phyloP scores from a whole-genome alignment of 2,329 filamentous ascomycete genomes.

The Trichoderma citrinoviride region DNA sequence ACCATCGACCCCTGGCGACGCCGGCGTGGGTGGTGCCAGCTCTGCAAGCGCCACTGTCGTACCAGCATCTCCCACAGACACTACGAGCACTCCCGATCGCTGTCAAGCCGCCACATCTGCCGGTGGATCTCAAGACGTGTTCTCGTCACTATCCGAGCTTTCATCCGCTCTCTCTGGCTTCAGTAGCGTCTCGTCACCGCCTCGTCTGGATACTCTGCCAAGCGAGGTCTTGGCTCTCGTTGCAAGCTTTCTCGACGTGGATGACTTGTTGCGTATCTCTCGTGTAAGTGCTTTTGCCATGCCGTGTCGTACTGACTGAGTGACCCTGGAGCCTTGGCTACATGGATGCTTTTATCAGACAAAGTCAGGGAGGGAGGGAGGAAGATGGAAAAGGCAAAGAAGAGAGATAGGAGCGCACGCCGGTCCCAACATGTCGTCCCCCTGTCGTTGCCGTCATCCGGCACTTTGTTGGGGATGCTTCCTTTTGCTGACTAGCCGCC shows the following conservation, averaged over 20 bases:
- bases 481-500: constrained; percentile 26
- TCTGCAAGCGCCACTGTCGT: constrained; percentile 16
- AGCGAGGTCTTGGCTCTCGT: constrained; percentile 58
- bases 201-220: constrained; percentile 45
- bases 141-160: constrained; percentile 5
- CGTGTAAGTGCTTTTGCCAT: constrained; percentile 46
- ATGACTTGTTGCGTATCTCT: constrained; percentile 54
- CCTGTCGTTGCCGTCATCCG: not conserved
- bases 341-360: not conserved
- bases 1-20: constrained; percentile 4
- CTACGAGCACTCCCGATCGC: not conserved
- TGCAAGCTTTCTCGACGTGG: constrained; percentile 55
- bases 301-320: not conserved
- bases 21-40: constrained; percentile 24
- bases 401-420: not conserved
- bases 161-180: not conserved
- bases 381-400: not conserved
- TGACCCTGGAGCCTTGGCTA: not conserved
- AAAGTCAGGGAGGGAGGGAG: not conserved
- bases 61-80: constrained; percentile 10
- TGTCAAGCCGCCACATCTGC: constrained; percentile 25
- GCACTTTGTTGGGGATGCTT: not conserved
- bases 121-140: constrained; percentile 1
- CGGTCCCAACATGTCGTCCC: not conserved
- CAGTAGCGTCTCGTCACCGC: constrained; percentile 14